Evolutionary conservation across 352 stramenopile genomes (phyloP).

Genomic region (Globisporangium megalacanthum): DNA sequence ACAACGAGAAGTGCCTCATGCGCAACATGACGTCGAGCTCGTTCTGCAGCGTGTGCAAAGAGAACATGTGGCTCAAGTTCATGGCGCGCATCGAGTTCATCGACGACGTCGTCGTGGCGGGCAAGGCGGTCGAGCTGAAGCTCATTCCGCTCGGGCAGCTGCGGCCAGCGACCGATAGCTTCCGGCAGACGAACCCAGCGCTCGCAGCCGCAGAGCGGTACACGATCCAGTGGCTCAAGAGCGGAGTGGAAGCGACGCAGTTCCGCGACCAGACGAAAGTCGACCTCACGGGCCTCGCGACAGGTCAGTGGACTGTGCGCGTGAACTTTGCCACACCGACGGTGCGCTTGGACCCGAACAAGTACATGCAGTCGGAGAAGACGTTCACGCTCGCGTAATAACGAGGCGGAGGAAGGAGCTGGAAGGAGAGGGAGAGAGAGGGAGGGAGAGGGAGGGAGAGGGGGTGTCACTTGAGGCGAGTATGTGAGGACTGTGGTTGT

Average conservation of each 20-base stretch:
- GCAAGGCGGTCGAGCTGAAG: conserved; percentile 15
- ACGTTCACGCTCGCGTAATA: conserved; percentile 13
- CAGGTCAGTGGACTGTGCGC: conserved; percentile 15
- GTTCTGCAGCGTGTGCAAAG: too few relatives aligned
- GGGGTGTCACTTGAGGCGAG: too few relatives aligned
- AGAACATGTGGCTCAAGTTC: conserved; percentile 7
- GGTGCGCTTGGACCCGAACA: conserved; percentile 23
- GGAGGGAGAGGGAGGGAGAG: too few relatives aligned
- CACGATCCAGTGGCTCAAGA: conserved; percentile 20
- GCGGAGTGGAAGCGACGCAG: conserved; percentile 11
- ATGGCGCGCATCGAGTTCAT: conserved; percentile 28
- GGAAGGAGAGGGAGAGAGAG: too few relatives aligned
- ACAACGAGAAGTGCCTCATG: too few relatives aligned
- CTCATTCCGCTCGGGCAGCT: conserved; percentile 28
- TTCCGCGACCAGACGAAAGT: conserved; percentile 13
- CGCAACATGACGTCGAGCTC: too few relatives aligned
- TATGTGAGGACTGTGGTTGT: too few relatives aligned
- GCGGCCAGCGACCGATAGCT: conserved; percentile 18
- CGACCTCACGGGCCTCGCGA: neutral
- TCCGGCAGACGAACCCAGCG: conserved; percentile 17
- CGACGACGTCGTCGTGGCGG: conserved; percentile 18
- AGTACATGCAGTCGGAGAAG: conserved; percentile 19
- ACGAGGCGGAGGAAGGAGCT: too few relatives aligned
- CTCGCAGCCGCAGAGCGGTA: conserved; percentile 24
- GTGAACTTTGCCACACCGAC: conserved; percentile 23